phyloP scores from a whole-genome alignment of 2,329 filamentous ascomycete species.

The Aspergillus sclerotialis region DNA sequence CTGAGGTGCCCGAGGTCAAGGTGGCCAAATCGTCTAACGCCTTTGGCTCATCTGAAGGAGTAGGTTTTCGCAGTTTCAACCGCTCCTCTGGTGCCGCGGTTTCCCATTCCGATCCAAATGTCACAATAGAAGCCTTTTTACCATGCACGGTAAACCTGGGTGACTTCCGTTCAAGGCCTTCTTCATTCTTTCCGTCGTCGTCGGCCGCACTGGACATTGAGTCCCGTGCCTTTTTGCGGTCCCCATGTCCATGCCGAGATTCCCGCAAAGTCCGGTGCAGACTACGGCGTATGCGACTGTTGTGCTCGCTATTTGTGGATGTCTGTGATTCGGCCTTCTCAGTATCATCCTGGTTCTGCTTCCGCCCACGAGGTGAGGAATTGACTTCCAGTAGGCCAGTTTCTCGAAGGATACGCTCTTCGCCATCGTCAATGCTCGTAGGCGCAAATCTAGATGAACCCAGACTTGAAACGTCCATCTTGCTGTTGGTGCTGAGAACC shows the following conservation, averaged over 20 bases:
- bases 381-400: conserved; percentile 55
- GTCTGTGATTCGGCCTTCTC: conserved; percentile 32
- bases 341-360: conserved; percentile 37
- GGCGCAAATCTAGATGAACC: conserved; percentile 29
- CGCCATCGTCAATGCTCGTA: conserved; percentile 53
- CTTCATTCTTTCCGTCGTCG: conserved; percentile 48
- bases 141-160: conserved; percentile 95
- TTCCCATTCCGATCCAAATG: conserved; percentile 89
- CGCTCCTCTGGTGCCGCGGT: conserved; percentile 68
- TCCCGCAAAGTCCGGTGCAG: conserved; percentile 86
- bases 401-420: conserved; percentile 61
- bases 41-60: conserved; percentile 31
- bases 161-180: conserved; percentile 68
- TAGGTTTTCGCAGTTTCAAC: conserved; percentile 54
- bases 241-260: conserved; percentile 56
- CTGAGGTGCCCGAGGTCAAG: conserved; percentile 18
- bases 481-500: conserved; percentile 30
- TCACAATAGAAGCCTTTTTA: conserved; percentile 95
- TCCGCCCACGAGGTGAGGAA: conserved; percentile 35
- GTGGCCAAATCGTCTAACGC: conserved; percentile 26
- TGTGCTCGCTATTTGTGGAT: conserved; percentile 42
- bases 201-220: conserved; percentile 53
- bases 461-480: conserved; percentile 27
- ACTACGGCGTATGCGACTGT: conserved; percentile 69
- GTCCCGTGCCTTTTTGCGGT: conserved; percentile 68